Conservation (phyloP, 2,329 filamentous ascomycete species). For the Neonectria hederae region DNA sequence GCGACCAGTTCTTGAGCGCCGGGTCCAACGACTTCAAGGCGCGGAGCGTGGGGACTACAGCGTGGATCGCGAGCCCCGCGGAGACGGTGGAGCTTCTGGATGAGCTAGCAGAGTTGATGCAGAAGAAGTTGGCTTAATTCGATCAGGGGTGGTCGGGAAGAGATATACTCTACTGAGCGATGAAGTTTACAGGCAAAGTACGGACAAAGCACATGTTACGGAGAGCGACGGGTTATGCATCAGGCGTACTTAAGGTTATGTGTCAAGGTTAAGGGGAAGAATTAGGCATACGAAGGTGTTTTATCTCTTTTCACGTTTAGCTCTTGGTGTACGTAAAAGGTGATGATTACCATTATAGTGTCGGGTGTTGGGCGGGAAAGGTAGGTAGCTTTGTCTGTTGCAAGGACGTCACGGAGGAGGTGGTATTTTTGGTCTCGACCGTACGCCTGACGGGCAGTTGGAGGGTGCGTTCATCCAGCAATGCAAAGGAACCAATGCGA, state of each 20-base stretch:
- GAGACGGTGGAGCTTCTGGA: conserved; percentile 93
- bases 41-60: conserved; percentile 88
- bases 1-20: conserved; percentile 95
- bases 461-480: no score
- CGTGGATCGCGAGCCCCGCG: conserved; percentile 92
- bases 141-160: not conserved
- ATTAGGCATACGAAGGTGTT: no score
- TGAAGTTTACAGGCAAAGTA: not conserved
- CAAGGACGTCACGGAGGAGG: no score
- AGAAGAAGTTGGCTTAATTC: conserved; percentile 45
- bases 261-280: not conserved
- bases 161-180: not conserved
- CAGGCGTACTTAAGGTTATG: not conserved
- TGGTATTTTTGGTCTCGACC: no score
- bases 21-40: conserved; percentile 98
- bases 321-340: no score
- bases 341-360: no score
- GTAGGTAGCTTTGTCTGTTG: no score
- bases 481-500: no score
- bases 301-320: no score
- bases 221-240: not conserved
- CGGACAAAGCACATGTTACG: not conserved
- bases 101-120: conserved; percentile 73
- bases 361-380: no score
- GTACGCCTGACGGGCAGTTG: no score